phyloP scores from a whole-genome alignment of 2,329 filamentous ascomycete species.

The Colletotrichum higginsianum region DNA sequence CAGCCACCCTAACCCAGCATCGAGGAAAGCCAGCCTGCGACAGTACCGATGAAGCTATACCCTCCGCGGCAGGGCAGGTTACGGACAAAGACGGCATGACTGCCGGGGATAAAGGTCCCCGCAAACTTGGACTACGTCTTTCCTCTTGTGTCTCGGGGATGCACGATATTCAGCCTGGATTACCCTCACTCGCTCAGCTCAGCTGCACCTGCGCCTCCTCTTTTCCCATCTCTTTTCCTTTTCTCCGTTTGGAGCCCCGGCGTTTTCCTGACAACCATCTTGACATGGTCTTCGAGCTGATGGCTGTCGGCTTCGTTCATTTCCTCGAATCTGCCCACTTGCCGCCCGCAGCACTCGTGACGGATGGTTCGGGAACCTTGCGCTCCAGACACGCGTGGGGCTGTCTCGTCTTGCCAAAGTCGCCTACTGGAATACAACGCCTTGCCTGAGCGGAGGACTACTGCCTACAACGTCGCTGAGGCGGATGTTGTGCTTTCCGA shows the following conservation, averaged over 20 bases:
- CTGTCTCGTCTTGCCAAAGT: conserved; percentile 47
- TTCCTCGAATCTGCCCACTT: conserved; percentile 25
- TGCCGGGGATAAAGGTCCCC: background rate
- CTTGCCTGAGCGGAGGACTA: background rate
- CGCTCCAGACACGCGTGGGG: conserved; percentile 36
- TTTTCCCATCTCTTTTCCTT: background rate
- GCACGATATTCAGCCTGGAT: conserved; percentile 24
- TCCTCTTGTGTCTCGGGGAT: conserved; percentile 6
- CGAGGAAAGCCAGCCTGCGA: too few species aligned
- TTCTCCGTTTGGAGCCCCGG: conserved; percentile 24
- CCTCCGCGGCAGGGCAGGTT: too few species aligned
- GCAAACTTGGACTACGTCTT: conserved; percentile 23
- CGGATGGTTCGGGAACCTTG: conserved; percentile 42
- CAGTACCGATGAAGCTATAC: too few species aligned
- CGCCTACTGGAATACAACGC: conserved; percentile 48
- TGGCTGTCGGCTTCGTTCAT: conserved; percentile 39
- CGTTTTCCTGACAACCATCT: conserved; percentile 11
- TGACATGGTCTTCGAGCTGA: conserved; percentile 34
- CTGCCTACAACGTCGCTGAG: conserved; percentile 43
- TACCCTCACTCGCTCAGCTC: conserved; percentile 27
- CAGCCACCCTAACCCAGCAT: too few species aligned
- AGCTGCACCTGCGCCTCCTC: conserved; percentile 36
- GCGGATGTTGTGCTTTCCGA: conserved; percentile 51
- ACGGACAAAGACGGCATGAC: too few species aligned
- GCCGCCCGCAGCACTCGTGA: conserved; percentile 40